Percentiles rank a stretch among this genome's conserved stretches.
Evolutionary conservation across 768 basidiomycete genomes (phyloP).

Genomic region (Symmetrospora coprosmae): DNA sequence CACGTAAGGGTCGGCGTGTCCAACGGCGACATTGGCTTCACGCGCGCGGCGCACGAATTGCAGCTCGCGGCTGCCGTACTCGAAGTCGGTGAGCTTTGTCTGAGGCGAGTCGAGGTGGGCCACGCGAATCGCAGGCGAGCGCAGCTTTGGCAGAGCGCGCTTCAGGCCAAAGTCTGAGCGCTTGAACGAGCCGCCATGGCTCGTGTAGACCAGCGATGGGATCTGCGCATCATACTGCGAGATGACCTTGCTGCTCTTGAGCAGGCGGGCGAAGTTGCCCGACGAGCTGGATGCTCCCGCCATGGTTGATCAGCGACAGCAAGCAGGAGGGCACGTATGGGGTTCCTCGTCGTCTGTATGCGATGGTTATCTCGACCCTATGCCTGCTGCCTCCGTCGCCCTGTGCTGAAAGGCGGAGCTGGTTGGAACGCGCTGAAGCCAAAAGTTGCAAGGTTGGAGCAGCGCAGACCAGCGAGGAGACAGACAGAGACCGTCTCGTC

Average conservation of each 20-base stretch:
- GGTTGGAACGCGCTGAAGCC: too few relatives aligned
- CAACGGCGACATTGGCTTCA: constrained; percentile 1
- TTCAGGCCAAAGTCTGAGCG: constrained; percentile 21
- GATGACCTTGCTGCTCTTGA: constrained; percentile 12
- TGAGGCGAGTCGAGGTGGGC: constrained; percentile 4
- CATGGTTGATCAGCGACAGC: not conserved
- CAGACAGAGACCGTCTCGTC: too few relatives aligned
- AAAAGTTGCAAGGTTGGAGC: too few relatives aligned
- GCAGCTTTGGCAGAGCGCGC: constrained; percentile 7
- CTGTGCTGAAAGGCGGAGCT: too few relatives aligned
- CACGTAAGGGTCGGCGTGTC: not conserved
- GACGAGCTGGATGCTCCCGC: not conserved
- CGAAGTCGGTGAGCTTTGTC: constrained; percentile 16
- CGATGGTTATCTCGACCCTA: too few relatives aligned
- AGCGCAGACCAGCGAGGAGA: too few relatives aligned
- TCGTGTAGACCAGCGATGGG: constrained; percentile 17
- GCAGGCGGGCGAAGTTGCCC: not conserved
- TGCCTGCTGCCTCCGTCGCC: too few relatives aligned
- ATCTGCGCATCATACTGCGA: constrained; percentile 7
- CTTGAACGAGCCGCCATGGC: constrained; percentile 14
- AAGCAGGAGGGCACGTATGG: not conserved
- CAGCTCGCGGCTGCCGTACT: constrained; percentile 4
- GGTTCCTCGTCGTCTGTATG: too few relatives aligned
- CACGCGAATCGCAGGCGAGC: constrained; percentile 7
- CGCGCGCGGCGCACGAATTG: not conserved